Evolutionary conservation across 305 asterid species (phyloP).

Genomic region (Solanum hybrid): DNA sequence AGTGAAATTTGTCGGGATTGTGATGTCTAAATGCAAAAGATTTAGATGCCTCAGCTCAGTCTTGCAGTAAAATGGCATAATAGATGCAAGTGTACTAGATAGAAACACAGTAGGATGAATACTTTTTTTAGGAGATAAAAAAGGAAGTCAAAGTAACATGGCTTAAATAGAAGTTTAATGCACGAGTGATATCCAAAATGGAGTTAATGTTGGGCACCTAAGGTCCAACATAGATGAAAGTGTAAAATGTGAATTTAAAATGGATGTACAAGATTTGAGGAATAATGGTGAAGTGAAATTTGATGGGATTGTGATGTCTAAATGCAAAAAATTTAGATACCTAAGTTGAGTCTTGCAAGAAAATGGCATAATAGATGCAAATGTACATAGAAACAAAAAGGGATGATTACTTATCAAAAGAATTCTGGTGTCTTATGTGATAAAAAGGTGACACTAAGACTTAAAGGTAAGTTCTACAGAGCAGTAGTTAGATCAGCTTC

Average conservation of each 20-base stretch:
- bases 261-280: background rate
- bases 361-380: slow-evolving; percentile 8
- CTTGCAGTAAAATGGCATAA: background rate
- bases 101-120: background rate
- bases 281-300: background rate
- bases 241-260: background rate
- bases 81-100: background rate
- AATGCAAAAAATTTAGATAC: background rate
- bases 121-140: background rate
- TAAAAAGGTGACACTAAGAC: background rate
- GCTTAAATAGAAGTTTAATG: background rate
- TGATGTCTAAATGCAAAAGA: background rate
- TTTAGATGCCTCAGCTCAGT: background rate
- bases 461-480: background rate
- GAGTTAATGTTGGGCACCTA: background rate
- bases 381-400: background rate
- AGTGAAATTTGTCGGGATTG: background rate
- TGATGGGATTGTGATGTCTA: background rate
- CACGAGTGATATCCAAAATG: background rate
- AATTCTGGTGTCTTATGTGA: background rate
- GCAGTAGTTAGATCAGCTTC: background rate
- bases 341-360: background rate
- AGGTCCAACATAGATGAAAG: background rate
- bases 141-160: background rate
- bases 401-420: background rate